Evolutionary conservation across 1,139 yeast species (phyloP).

Genomic region (Kurtzmaniella quercitrusa): DNA sequence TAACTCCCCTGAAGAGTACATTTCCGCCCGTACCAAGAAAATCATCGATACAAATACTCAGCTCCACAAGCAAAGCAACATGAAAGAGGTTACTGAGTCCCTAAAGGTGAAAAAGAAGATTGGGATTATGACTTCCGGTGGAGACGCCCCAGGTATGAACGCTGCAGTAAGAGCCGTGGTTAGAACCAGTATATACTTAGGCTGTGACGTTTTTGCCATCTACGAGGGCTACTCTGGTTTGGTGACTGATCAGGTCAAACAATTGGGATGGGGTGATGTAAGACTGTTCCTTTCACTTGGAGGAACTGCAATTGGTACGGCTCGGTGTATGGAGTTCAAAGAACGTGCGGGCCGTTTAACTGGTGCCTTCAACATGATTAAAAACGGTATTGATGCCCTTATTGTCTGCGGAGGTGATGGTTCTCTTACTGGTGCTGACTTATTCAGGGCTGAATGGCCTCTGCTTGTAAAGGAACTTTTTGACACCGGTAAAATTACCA

Average conservation of each 20-base stretch:
- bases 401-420: constrained; percentile 99
- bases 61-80: constrained; percentile 9
- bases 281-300: constrained; percentile 89
- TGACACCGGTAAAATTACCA: constrained; percentile 48
- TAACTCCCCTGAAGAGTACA: constrained; percentile 26
- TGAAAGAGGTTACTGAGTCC: background rate
- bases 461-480: constrained; percentile 69
- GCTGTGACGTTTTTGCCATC: constrained; percentile 93
- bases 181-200: constrained; percentile 78
- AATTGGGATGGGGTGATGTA: constrained; percentile 89
- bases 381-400: constrained; percentile 88
- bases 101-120: constrained; percentile 47
- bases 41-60: constrained; percentile 10
- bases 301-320: constrained; percentile 96
- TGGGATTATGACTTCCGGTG: constrained; percentile 97
- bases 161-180: constrained; percentile 94
- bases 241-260: constrained; percentile 66
- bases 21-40: constrained; percentile 16
- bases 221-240: constrained; percentile 95
- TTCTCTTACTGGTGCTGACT: constrained; percentile 94
- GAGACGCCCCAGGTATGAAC: constrained; percentile 99
- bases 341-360: constrained; percentile 78
- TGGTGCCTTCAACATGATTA: constrained; percentile 81
- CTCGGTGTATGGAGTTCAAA: constrained; percentile 81
- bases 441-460: constrained; percentile 94